These are phyloP conservation scores for Tetradesmus obliquus DNA, from an alignment of 139 green algal species.

Conservation along the genomic window DNA sequence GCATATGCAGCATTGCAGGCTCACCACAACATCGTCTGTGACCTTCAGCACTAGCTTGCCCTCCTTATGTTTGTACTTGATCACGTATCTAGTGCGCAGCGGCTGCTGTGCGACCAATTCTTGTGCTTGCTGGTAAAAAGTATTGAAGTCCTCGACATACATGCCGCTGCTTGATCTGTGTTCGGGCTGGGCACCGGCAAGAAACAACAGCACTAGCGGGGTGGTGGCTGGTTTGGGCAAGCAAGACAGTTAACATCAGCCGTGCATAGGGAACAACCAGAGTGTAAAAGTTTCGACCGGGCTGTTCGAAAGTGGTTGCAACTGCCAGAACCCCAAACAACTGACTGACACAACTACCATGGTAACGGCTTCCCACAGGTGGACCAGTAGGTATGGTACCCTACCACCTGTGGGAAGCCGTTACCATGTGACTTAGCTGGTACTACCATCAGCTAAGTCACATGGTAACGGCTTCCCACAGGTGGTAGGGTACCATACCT, in stretches of 20 bases:
- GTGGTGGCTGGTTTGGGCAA: neutral
- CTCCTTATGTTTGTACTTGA: conserved; percentile 90
- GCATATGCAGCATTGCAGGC: neutral
- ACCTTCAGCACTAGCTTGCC: conserved; percentile 91
- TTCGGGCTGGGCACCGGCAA: neutral
- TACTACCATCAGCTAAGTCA: too few species aligned
- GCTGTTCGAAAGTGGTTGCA: neutral
- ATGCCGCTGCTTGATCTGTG: conserved; percentile 41
- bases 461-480: too few species aligned
- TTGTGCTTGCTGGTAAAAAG: conserved; percentile 81
- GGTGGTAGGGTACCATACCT: too few species aligned
- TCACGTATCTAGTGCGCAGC: conserved; percentile 82
- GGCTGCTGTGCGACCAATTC: conserved; percentile 73
- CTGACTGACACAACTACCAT: neutral
- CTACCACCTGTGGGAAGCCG: too few species aligned
- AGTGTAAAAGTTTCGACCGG: neutral
- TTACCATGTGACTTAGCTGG: too few species aligned
- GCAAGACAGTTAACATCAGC: neutral
- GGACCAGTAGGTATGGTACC: too few species aligned
- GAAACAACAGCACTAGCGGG: neutral
- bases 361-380: too few species aligned
- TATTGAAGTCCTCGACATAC: conserved; percentile 85
- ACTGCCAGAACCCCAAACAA: neutral
- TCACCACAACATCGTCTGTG: conserved; percentile 78
- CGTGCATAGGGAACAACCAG: neutral